Conservation (phyloP, 2,329 filamentous ascomycete genomes). For the Coniosporium tulheliwenetii region DNA sequence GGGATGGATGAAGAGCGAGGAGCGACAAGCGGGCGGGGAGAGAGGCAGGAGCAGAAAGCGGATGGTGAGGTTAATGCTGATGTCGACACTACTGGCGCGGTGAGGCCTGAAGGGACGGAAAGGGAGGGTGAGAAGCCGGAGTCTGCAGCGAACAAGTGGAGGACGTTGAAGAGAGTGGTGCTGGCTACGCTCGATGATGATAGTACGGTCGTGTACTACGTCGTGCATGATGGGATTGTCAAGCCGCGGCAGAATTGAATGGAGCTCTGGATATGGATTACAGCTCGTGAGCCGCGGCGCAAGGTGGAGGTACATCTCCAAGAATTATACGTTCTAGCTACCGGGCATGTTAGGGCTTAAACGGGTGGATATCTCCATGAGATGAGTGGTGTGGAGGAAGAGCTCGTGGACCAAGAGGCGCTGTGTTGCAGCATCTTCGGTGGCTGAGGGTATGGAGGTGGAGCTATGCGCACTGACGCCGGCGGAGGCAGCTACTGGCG, state of each 20-base stretch:
- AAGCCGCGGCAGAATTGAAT: slow-evolving; percentile 68
- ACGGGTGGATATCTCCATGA: too few relatives aligned
- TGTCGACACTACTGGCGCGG: slow-evolving; percentile 6
- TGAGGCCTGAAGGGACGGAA: slow-evolving; percentile 6
- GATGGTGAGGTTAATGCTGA: slow-evolving; percentile 12
- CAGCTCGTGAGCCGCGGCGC: too few relatives aligned
- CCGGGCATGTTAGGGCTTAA: too few relatives aligned
- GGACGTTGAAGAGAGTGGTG: slow-evolving; percentile 48
- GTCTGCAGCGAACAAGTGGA: slow-evolving; percentile 20
- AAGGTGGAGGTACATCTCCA: too few relatives aligned
- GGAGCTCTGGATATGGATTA: too few relatives aligned
- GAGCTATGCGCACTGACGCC: too few relatives aligned
- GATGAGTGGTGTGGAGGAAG: too few relatives aligned
- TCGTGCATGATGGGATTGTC: slow-evolving; percentile 74
- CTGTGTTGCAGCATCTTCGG: too few relatives aligned
- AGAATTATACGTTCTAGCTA: too few relatives aligned
- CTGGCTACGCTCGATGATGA: slow-evolving; percentile 63
- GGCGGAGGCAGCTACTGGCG: too few relatives aligned
- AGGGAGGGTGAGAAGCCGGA: slow-evolving; percentile 20
- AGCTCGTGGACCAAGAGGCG: too few relatives aligned
- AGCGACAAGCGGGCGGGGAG: slow-evolving; percentile 7
- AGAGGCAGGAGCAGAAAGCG: slow-evolving; percentile 8
- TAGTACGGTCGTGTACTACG: slow-evolving; percentile 72
- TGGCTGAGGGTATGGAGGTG: too few relatives aligned
- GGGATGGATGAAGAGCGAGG: slow-evolving; percentile 3